These are phyloP conservation scores for Tilletia setariae DNA, from an alignment of 1,284 basidiomycete species.

Conservation along the genomic window DNA sequence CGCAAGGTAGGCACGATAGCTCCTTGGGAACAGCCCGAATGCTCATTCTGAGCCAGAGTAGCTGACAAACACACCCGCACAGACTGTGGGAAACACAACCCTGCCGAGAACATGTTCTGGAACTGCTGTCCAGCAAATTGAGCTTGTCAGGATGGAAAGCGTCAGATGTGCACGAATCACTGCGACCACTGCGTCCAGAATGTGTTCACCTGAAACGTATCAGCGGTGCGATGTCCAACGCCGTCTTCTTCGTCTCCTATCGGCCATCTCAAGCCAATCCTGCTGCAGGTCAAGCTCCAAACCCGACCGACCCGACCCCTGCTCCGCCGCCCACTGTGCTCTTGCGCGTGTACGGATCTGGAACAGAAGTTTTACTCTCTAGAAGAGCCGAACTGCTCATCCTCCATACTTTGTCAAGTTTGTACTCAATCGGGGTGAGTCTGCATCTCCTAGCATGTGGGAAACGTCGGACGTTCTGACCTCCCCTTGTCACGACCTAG, in stretches of 20 bases:
- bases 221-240: conserved; percentile 49
- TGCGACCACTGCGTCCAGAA: conserved; percentile 33
- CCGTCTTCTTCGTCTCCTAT: conserved; percentile 52
- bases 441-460: neutral
- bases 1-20: conserved; percentile 34
- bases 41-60: too few species aligned
- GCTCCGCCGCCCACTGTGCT: conserved; percentile 41
- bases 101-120: conserved; percentile 39
- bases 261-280: neutral
- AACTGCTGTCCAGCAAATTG: conserved; percentile 40
- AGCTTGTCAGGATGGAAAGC: conserved; percentile 39
- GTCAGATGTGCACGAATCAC: conserved; percentile 27
- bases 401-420: conserved; percentile 49
- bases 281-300: neutral
- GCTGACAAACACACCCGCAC: neutral
- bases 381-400: conserved; percentile 50
- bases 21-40: too few species aligned
- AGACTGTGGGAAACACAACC: conserved; percentile 27
- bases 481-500: neutral
- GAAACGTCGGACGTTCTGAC: neutral
- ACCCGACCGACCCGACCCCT: neutral
- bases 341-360: conserved; percentile 49
- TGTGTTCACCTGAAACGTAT: conserved; percentile 41
- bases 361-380: conserved; percentile 46
- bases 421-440: conserved; percentile 48